Percentiles rank a stretch among this genome's conserved stretches.
These are phyloP conservation scores for Zizania latifolia DNA, from an alignment of 176 grass and related monocot species.

Conservation along the genomic window DNA sequence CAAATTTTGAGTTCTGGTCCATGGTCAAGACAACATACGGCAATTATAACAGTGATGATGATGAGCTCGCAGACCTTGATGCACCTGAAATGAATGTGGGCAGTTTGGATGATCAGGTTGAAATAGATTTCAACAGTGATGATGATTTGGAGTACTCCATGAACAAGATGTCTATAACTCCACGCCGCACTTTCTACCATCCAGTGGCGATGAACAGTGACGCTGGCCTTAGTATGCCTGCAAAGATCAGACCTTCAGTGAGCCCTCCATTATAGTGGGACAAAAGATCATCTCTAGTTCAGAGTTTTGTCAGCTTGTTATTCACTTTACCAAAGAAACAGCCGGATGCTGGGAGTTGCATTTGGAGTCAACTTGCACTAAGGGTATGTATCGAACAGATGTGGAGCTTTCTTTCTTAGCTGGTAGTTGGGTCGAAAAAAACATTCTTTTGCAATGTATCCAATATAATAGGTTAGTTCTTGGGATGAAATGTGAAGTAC, in stretches of 20 bases:
- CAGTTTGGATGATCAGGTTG: conserved; percentile 44
- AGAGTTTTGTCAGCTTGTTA: background rate
- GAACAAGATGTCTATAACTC: conserved; percentile 93
- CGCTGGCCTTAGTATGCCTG: conserved; percentile 55
- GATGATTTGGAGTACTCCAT: conserved; percentile 50
- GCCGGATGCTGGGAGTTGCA: background rate
- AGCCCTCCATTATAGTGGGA: conserved; percentile 43
- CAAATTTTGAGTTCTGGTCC: conserved; percentile 87
- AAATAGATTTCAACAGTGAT: conserved; percentile 42
- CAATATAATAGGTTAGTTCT: background rate
- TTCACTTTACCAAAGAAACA: background rate
- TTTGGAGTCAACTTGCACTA: background rate
- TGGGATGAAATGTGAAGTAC: conserved; percentile 18
- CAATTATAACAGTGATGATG: conserved; percentile 43
- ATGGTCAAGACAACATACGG: conserved; percentile 58
- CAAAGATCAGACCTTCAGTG: conserved; percentile 68
- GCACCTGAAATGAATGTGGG: conserved; percentile 44
- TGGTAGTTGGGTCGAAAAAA: background rate
- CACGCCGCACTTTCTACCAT: conserved; percentile 39
- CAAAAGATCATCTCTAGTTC: background rate
- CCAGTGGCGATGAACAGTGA: conserved; percentile 6
- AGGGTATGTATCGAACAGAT: background rate
- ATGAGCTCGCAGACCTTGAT: conserved; percentile 54
- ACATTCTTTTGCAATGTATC: conserved; percentile 4
- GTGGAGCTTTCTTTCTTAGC: background rate